Percentiles rank a stretch among this genome's conserved stretches.
Evolutionary conservation across 1,284 basidiomycete genomes (phyloP).

Genomic region (Butyriboletus regius): DNA sequence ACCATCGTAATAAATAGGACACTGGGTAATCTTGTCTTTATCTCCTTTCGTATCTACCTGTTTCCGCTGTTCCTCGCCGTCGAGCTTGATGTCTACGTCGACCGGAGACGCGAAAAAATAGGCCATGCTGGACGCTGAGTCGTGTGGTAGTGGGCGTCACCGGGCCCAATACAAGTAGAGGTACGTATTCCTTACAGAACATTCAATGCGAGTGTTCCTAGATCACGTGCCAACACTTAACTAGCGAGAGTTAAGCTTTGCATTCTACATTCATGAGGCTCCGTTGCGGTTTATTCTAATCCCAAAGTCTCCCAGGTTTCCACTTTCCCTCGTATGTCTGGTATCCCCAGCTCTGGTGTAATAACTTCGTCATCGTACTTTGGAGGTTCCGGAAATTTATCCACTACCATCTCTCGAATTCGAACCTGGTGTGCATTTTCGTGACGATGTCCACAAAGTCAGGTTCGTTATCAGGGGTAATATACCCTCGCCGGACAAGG

Average conservation of each 20-base stretch:
- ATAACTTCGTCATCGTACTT: background rate
- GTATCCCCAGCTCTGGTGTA: background rate
- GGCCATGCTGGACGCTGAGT: constrained; percentile 39
- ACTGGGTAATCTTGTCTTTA: constrained; percentile 73
- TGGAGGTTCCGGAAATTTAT: background rate
- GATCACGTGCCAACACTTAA: constrained; percentile 3
- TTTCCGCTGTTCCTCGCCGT: constrained; percentile 80
- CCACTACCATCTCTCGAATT: no score
- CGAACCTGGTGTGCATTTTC: constrained; percentile 45
- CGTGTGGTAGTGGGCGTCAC: constrained; percentile 5
- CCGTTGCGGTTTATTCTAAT: background rate
- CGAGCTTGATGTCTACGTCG: constrained; percentile 84
- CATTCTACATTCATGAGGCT: background rate
- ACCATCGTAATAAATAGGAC: constrained; percentile 93
- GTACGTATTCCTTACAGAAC: no score
- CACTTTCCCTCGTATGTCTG: background rate
- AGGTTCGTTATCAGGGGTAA: constrained; percentile 73
- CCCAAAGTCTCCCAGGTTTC: background rate
- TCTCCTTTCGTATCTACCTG: constrained; percentile 68
- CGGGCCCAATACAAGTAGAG: background rate
- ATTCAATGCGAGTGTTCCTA: no score
- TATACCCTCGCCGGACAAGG: constrained; percentile 66
- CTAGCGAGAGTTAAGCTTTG: background rate
- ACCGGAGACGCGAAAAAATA: constrained; percentile 90
- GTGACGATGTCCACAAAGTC: constrained; percentile 67